These are phyloP conservation scores for Arxiozyma bovina DNA, from an alignment of 1,139 yeast species.

Conservation along the genomic window DNA sequence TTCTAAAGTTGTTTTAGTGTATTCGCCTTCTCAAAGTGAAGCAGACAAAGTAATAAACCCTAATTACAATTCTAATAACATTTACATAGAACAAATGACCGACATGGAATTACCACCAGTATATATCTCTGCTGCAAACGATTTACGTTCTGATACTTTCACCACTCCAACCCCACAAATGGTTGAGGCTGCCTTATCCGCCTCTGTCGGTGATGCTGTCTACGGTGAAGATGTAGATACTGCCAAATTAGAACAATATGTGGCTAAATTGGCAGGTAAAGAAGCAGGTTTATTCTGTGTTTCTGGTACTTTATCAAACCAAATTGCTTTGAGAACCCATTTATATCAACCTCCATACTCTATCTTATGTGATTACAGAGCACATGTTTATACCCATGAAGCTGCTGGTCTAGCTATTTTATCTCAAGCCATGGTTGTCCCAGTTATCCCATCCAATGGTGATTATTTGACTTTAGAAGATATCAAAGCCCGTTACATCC, in stretches of 20 bases:
- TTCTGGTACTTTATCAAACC: constrained; percentile 88
- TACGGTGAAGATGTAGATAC: constrained; percentile 78
- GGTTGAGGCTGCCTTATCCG: constrained; percentile 52
- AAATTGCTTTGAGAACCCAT: constrained; percentile 72
- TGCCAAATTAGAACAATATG: constrained; percentile 50
- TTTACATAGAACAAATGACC: constrained; percentile 7
- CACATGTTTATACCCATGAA: constrained; percentile 76
- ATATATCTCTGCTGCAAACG: constrained; percentile 39
- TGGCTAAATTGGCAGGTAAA: constrained; percentile 68
- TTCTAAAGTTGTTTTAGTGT: neutral
- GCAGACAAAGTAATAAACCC: neutral
- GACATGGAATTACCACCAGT: constrained; percentile 24
- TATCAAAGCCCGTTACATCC: constrained; percentile 52
- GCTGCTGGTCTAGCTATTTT: constrained; percentile 87
- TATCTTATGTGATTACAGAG: constrained; percentile 73
- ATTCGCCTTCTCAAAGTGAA: neutral
- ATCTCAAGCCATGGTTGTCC: constrained; percentile 87
- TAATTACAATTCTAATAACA: neutral
- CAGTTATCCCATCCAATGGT: constrained; percentile 70
- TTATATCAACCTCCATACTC: constrained; percentile 81
- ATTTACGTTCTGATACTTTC: constrained; percentile 82
- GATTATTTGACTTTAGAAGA: constrained; percentile 73
- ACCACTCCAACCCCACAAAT: constrained; percentile 80
- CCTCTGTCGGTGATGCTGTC: constrained; percentile 79
- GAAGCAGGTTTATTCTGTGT: constrained; percentile 78